Conservation (phyloP, 495 filamentous ascomycete species). For the Sporormia fimetaria region DNA sequence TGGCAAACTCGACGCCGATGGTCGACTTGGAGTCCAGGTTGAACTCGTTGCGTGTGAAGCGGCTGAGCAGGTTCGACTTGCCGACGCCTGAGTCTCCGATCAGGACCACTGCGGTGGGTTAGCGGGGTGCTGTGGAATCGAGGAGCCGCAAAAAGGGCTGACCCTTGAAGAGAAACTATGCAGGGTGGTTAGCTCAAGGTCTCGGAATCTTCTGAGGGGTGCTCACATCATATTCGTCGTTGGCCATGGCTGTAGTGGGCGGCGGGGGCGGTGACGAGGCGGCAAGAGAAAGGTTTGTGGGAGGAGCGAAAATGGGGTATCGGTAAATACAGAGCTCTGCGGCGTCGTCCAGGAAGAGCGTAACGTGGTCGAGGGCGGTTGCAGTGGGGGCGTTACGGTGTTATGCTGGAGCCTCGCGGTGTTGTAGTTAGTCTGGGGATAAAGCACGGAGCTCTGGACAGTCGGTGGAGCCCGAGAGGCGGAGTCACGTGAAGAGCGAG, state of each 20-base stretch:
- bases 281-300: too few relatives aligned
- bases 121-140: conserved; percentile 25
- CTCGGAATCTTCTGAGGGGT: conserved; percentile 13
- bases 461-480: too few relatives aligned
- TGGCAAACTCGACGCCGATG: conserved; percentile 99
- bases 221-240: conserved; percentile 99
- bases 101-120: conserved; percentile 62
- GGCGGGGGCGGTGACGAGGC: too few relatives aligned
- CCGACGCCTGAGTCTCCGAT: conserved; percentile 98
- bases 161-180: conserved; percentile 99
- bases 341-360: too few relatives aligned
- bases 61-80: conserved; percentile 98
- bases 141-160: conserved; percentile 14
- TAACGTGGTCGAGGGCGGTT: neutral
- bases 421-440: conserved; percentile 2
- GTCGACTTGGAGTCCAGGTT: conserved; percentile 99
- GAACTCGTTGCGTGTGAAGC: conserved; percentile 99
- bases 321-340: too few relatives aligned
- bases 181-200: conserved; percentile 21
- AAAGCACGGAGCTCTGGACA: too few relatives aligned
- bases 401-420: conserved; percentile 10
- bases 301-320: too few relatives aligned
- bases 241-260: conserved; percentile 62
- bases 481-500: too few relatives aligned
- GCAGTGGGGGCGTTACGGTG: too few relatives aligned